Conservation (phyloP, 306 rosid species). For the Prosopis cineraria region DNA sequence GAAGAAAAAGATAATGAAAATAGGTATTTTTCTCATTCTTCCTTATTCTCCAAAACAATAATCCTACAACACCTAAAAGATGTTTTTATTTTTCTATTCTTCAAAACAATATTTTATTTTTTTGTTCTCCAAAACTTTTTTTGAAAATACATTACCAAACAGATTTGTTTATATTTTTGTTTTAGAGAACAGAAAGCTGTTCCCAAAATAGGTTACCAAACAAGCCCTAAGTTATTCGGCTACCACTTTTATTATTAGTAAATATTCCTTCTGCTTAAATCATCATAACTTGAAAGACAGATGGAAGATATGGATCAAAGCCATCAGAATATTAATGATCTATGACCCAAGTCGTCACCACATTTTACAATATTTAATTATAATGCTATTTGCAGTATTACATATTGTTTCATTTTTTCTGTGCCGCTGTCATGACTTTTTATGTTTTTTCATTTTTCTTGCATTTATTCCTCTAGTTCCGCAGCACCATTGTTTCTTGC, state of each 20-base stretch:
- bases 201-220: too few species aligned
- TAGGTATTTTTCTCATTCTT: too few species aligned
- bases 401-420: not conserved
- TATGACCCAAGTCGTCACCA: not conserved
- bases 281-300: not conserved
- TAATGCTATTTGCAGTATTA: not conserved
- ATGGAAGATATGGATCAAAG: not conserved
- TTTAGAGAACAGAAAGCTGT: too few species aligned
- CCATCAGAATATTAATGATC: conserved; percentile 18
- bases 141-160: too few species aligned
- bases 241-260: not conserved
- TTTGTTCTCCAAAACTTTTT: too few species aligned
- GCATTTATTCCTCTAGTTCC: not conserved
- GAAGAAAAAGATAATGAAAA: too few species aligned
- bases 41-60: too few species aligned
- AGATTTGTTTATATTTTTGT: too few species aligned
- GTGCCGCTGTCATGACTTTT: not conserved
- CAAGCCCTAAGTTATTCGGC: conserved; percentile 24
- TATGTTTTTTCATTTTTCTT: not conserved
- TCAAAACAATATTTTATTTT: too few species aligned
- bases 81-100: too few species aligned
- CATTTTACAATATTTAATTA: conserved; percentile 5
- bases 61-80: too few species aligned
- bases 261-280: conserved; percentile 8
- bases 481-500: not conserved